phyloP scores from a whole-genome alignment of 1,284 basidiomycete genomes.

The Melampsora abietis-canadensis region DNA sequence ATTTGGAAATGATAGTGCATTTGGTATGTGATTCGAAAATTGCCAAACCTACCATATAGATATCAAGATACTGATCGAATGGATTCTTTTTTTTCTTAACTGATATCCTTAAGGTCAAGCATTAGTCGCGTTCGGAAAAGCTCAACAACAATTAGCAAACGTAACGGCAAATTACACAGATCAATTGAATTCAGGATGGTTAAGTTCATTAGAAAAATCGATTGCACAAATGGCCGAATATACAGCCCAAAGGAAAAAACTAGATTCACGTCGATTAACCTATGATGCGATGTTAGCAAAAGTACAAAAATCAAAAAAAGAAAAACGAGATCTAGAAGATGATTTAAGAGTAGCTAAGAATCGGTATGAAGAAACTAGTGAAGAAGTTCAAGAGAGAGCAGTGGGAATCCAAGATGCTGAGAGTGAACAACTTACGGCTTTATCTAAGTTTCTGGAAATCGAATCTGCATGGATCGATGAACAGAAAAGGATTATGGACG shows the following conservation, averaged over 20 bases:
- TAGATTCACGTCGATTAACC: slow-evolving; percentile 46
- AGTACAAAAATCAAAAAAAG: slow-evolving; percentile 50
- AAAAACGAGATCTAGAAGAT: slow-evolving; percentile 50
- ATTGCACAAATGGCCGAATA: slow-evolving; percentile 42
- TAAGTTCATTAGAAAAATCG: slow-evolving; percentile 40
- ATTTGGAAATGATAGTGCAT: slow-evolving; percentile 41
- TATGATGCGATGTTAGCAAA: slow-evolving; percentile 48
- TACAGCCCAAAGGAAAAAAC: slow-evolving; percentile 45
- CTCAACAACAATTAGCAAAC: slow-evolving; percentile 37
- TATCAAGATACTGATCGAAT: not conserved
- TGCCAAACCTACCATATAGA: not conserved
- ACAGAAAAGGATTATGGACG: slow-evolving; percentile 47
- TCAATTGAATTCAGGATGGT: slow-evolving; percentile 39
- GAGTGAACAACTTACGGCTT: slow-evolving; percentile 47
- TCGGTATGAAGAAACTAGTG: slow-evolving; percentile 49
- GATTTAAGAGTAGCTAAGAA: slow-evolving; percentile 49
- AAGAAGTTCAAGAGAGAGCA: slow-evolving; percentile 48
- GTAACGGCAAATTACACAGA: slow-evolving; percentile 35
- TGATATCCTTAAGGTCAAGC: slow-evolving; percentile 21
- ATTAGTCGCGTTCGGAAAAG: slow-evolving; percentile 29
- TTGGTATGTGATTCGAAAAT: slow-evolving; percentile 18
- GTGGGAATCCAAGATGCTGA: slow-evolving; percentile 48
- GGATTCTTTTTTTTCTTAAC: not conserved
- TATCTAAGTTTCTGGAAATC: slow-evolving; percentile 48
- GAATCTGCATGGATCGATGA: slow-evolving; percentile 48